Evolutionary conservation across 2,329 filamentous ascomycete genomes (phyloP), one percentile per base, ranked within the genome.

Genomic region (Orbilia oligospora): DNA sequence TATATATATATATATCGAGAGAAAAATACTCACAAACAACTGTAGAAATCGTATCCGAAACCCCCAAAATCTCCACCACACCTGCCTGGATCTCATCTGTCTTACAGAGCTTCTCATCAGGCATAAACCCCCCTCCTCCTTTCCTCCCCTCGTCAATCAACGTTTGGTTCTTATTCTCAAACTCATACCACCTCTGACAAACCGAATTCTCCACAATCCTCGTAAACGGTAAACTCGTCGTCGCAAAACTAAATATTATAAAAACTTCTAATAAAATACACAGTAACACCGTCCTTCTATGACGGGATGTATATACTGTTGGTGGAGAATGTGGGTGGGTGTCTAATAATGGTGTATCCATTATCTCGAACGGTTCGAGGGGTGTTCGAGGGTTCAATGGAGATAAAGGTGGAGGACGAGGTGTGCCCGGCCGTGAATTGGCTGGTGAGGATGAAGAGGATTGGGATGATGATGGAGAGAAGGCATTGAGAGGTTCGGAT

Each of bases 11-110:
- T 30, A 16, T 36, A 18, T 18, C 20, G 41, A 27, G 12, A 48
- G 3, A 16, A n/a, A 9, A n/a, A 66, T 22, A 72, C 73, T 67
- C 49, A 78, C 75, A 64, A 44, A 78, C 68, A 64, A 78, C 38
- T 20, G 75, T 78, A 14, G 68, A 68, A 38, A 78, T 36, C 20
- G 68, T 72, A 64, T 78, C 68, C 44, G 68, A 67, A 5, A 78
- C 68, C n/a, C 75, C 75, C 61, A 78, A 30, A 68, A 78, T 78
- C 68, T 78, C 75, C 46, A 78, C 75, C 6, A 78, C 75, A 5
- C 63, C 68, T 2, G 75, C 68, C 22, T 78, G 75, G n/a, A 78
- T 78, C 75, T 78, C 75, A 55, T 78, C 75, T 38, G 68, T 67
- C 68, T 78, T 78, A 38, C 75, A 78, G 48, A 75, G 38, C 12